Evolutionary conservation across 768 basidiomycete species (phyloP), one percentile per base, ranked within the genome.

Genomic region (Lactarius quietus): DNA sequence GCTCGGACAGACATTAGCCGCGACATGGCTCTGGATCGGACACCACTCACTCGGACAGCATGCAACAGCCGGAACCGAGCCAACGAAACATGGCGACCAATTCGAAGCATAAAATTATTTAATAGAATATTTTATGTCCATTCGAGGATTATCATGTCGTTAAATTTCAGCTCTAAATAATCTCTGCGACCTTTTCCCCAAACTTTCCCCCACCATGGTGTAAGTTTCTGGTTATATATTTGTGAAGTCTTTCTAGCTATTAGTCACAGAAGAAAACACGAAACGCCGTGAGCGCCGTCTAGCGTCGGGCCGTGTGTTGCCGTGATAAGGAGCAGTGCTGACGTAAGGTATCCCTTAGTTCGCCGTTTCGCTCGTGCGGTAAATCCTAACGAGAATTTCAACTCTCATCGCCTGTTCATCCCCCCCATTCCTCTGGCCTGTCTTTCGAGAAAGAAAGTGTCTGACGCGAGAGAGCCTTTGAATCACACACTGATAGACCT

Each of bases 1-100:
- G 73, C 78, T 12, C 69, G 48, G 33, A 66, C 41, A 28, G 68
- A 35, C 8, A 38, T 31, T 4, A 26, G 33, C 64, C 28, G 28
- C 60, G 55, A 62, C 61, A 55, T 35, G 12, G n/a, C 53, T 31
- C 29, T 0, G 33, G 33, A n/a, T 55, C 33, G 52, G 48, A 41
- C 39, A 38, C 36, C 33, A 33, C 33, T 33, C 4, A 33, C 33
- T 33, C 33, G 33, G 33, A 8, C 33, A 33, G 8, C 36, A 36
- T 36, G 36, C 36, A 36, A 10, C 6, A 36, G 10, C 36, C 10
- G 36, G 36, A 6, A 7, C 36, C 36, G 36, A 9, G 10, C 36
- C n/a, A n/a, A n/a, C n/a, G n/a, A 36, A 36, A 36, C 2, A 33
- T 33, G 33, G 33, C 8, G 10, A 36, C n/a, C n/a, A n/a, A n/a